Base-by-base conservation (phyloP, 192 early-diverging fungal genomes). In the Podila verticillata region DNA sequence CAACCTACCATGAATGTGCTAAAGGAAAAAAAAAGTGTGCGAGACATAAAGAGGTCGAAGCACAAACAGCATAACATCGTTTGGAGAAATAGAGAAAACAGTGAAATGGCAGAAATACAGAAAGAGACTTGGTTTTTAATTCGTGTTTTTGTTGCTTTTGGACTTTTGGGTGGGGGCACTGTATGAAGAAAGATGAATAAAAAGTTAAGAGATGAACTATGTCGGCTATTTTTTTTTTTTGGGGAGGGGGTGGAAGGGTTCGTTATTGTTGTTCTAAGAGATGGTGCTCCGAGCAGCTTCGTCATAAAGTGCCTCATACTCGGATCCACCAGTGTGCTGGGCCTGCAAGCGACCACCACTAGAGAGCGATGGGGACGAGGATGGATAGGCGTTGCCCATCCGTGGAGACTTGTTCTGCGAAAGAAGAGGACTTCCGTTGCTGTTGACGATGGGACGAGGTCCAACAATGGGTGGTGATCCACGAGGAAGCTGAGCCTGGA, bases 251-350 rank as follows among this genome's bases (percentile, higher is more conserved):
- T n/a, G 59, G 59, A 12, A 39, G 31, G 61, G 36, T 35, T 26
- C 35, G 39, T 19, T 63, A 7, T 35, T 48, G 65, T 47, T 26
- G 51, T 35, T 64, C 54, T 70, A 71, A 26, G 75, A 66, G 47
- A 80, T 61, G 4, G 77, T 80, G 61, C 77, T 80, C 20, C 77
- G 77, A 47, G 77, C 77, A 7, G 77, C 77, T 39, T 80, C 77
- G 56, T 80, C 77, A 30, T 80, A 80, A 1, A 80, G 61, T 20
- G 69, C 77, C 56, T 80, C 77, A 36, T 61, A 80, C 32, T 80
- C 77, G 36, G 77, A 80, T 26, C 65, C 77, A 6, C 32, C 65
- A 35, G 65, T 48, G 54, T 66, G 56, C 49, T 65, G 68, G 32
- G 31, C 31, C 15, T 66, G 75, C 58, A 75, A 34, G 8, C 35